Conservation (phyloP, 2,329 filamentous ascomycete genomes). For the Aspergillus latus region DNA sequence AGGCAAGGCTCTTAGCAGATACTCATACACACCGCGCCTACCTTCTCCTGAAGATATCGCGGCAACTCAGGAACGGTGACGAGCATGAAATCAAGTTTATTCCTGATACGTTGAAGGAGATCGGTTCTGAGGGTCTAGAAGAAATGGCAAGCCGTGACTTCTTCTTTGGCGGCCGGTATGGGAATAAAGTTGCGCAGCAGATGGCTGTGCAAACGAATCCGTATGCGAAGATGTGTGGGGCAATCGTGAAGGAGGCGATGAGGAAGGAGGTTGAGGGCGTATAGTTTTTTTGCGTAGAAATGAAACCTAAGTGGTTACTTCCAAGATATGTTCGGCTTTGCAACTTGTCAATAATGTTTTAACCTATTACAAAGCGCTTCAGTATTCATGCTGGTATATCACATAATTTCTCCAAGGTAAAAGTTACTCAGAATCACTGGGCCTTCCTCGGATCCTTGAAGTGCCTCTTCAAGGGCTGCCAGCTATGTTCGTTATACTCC, state of each 20-base stretch:
- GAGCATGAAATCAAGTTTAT: slow-evolving; percentile 22
- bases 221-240: slow-evolving; percentile 63
- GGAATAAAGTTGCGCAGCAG: slow-evolving; percentile 57
- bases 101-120: slow-evolving; percentile 32
- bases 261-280: slow-evolving; percentile 50
- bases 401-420: background rate
- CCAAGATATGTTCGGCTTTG: background rate
- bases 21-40: slow-evolving; percentile 57
- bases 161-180: slow-evolving; percentile 54
- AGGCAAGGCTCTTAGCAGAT: slow-evolving; percentile 53
- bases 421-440: background rate
- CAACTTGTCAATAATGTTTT: background rate
- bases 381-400: background rate
- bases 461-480: slow-evolving; percentile 66
- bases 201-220: slow-evolving; percentile 62
- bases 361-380: too few relatives aligned
- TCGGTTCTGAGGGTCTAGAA: slow-evolving; percentile 48
- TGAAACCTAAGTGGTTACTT: background rate
- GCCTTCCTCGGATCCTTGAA: slow-evolving; percentile 55
- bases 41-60: slow-evolving; percentile 36
- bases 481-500: slow-evolving; percentile 78
- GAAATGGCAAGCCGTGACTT: slow-evolving; percentile 59
- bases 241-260: slow-evolving; percentile 61
- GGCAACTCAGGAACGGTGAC: background rate
- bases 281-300: background rate